These are phyloP conservation scores for Dalbergia cochinchinensis DNA, from an alignment of 306 rosid species.

Conservation along the genomic window DNA sequence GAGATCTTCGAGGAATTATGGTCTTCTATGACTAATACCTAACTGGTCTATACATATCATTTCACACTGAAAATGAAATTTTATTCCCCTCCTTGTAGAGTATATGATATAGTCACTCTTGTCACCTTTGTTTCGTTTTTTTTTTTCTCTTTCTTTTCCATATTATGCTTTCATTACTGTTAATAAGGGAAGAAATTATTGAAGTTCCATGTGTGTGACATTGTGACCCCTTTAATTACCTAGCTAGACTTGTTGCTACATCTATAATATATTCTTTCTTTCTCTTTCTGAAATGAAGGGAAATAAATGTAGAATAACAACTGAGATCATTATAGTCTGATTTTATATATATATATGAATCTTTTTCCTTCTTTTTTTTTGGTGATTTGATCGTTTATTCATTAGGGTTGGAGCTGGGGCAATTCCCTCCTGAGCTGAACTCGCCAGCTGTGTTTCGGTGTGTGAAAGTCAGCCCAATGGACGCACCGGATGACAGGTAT, in stretches of 20 bases:
- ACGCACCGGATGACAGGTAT: conserved; percentile 82
- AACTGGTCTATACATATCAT: conserved; percentile 50
- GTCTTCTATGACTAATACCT: conserved; percentile 50
- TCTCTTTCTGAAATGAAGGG: not conserved
- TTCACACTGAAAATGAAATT: conserved; percentile 55
- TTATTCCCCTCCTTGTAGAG: conserved; percentile 28
- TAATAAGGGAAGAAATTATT: conserved; percentile 62
- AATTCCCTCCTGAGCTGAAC: conserved; percentile 83
- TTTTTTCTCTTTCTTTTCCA: conserved; percentile 1
- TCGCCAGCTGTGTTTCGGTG: conserved; percentile 91
- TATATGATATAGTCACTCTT: conserved; percentile 7
- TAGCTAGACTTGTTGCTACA: not conserved
- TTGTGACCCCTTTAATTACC: not conserved
- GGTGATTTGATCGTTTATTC: not conserved
- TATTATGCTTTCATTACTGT: conserved; percentile 47
- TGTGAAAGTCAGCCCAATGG: conserved; percentile 86
- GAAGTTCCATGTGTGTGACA: conserved; percentile 36
- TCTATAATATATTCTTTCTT: not conserved
- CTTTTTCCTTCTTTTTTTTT: not conserved
- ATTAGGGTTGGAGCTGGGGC: conserved; percentile 94
- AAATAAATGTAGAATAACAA: not conserved
- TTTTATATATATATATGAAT: not conserved
- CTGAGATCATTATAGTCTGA: not conserved
- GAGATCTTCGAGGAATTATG: conserved; percentile 47
- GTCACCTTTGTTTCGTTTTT: conserved; percentile 42